Percentiles rank a stretch among this genome's conserved stretches.
Evolutionary conservation across 352 stramenopile species (phyloP).

Genomic region (Pythium phragmiticola): DNA sequence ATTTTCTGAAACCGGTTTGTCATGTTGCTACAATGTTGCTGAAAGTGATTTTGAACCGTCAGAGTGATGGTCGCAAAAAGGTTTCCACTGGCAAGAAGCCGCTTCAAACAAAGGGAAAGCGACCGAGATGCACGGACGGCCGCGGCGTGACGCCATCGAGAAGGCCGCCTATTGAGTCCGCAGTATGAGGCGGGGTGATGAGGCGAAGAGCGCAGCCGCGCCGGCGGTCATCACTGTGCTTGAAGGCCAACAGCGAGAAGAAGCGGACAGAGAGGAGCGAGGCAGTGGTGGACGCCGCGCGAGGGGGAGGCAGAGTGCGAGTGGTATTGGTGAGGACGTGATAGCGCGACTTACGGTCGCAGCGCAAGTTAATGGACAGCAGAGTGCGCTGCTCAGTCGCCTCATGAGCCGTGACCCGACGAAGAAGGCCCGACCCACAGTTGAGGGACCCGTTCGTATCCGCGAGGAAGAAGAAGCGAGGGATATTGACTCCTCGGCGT

Average conservation of each 20-base stretch:
- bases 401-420: no score
- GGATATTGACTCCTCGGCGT: no score
- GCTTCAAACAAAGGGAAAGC: constrained; percentile 2
- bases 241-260: no score
- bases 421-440: no score
- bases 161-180: no score
- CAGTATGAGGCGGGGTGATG: no score
- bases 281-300: no score
- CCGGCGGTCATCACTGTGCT: no score
- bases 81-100: not conserved
- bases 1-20: constrained; percentile 8
- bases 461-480: no score
- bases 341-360: constrained; percentile 2
- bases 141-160: not conserved
- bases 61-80: constrained; percentile 29
- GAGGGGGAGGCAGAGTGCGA: not conserved
- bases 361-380: constrained; percentile 6
- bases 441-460: no score
- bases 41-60: constrained; percentile 11
- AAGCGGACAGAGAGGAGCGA: no score
- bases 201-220: no score
- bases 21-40: constrained; percentile 19
- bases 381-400: constrained; percentile 12
- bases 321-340: not conserved
- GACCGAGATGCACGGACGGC: not conserved